A percentile compares a stretch with the other conserved stretches of the same genome.
These are phyloP conservation scores for Pleurotus eryngii DNA, from an alignment of 768 basidiomycete species.

Conservation along the genomic window DNA sequence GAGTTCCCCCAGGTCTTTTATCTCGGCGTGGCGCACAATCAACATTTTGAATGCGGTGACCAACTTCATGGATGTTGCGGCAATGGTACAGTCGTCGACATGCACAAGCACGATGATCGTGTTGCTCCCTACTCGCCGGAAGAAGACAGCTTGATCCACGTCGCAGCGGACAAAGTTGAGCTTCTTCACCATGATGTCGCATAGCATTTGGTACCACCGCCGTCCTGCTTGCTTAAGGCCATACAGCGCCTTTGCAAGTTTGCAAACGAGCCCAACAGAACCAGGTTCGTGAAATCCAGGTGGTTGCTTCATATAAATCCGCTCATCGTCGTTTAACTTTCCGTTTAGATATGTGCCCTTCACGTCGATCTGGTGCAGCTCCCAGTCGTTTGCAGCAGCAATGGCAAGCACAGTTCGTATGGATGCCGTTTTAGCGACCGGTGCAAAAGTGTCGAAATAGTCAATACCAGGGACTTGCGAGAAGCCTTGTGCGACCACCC, in stretches of 20 bases:
- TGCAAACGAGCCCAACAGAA: conserved; percentile 7
- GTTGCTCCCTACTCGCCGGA: conserved; percentile 4
- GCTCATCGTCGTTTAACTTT: conserved; percentile 25
- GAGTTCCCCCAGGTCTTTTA: conserved; percentile 7
- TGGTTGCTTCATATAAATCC: conserved; percentile 42
- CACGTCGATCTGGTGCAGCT: conserved; percentile 37
- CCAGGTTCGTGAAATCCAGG: conserved; percentile 16
- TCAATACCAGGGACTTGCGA: conserved; percentile 36
- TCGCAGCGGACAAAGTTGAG: conserved; percentile 12
- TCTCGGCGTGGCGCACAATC: not conserved
- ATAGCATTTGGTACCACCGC: conserved; percentile 12
- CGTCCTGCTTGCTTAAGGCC: conserved; percentile 13
- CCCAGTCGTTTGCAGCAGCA: conserved; percentile 25
- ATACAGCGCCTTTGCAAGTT: conserved; percentile 9
- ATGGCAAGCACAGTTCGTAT: conserved; percentile 27
- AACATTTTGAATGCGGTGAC: conserved; percentile 10
- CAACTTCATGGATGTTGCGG: conserved; percentile 4
- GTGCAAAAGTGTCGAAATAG: conserved; percentile 31
- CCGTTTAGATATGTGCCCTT: conserved; percentile 37
- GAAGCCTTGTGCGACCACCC: conserved; percentile 38
- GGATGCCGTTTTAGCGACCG: conserved; percentile 22
- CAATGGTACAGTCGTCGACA: conserved; percentile 22
- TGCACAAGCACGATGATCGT: conserved; percentile 15
- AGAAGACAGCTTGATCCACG: conserved; percentile 19
- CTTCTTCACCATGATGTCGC: conserved; percentile 3